Percentiles rank a stretch among this genome's conserved stretches.
These are phyloP conservation scores for Moricandia moricandioides DNA, from an alignment of 345 rosid genomes.

Conservation along the genomic window DNA sequence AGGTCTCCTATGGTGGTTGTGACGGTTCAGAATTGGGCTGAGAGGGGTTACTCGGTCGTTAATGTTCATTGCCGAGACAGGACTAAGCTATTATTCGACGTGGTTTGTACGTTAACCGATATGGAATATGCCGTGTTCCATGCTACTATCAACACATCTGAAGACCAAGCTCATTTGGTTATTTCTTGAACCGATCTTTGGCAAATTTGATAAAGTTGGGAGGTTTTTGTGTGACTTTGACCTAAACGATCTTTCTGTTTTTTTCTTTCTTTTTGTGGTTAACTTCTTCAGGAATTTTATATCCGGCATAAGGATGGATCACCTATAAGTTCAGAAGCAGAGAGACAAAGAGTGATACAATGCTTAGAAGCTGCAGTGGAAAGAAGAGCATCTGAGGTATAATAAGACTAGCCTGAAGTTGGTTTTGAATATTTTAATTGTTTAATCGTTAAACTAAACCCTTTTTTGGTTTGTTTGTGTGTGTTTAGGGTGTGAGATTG, in stretches of 20 bases:
- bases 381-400: conserved; percentile 83
- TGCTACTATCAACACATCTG: conserved; percentile 66
- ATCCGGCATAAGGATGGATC: conserved; percentile 85
- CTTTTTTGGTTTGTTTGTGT: neutral
- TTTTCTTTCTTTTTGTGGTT: conserved; percentile 5
- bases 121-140: conserved; percentile 94
- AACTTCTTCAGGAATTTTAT: conserved; percentile 54
- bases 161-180: conserved; percentile 72
- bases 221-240: neutral
- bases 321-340: conserved; percentile 93
- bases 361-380: conserved; percentile 84
- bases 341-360: conserved; percentile 83
- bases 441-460: neutral
- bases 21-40: conserved; percentile 88
- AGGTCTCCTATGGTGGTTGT: conserved; percentile 54
- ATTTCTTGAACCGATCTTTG: neutral
- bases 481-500: conserved; percentile 76
- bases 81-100: conserved; percentile 77
- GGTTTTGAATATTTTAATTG: neutral
- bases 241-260: neutral
- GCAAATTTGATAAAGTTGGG: neutral
- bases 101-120: conserved; percentile 92
- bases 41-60: conserved; percentile 79
- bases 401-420: neutral
- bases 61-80: conserved; percentile 90